Conservation (phyloP, 352 stramenopile genomes). For the Pythium apleroticum region DNA sequence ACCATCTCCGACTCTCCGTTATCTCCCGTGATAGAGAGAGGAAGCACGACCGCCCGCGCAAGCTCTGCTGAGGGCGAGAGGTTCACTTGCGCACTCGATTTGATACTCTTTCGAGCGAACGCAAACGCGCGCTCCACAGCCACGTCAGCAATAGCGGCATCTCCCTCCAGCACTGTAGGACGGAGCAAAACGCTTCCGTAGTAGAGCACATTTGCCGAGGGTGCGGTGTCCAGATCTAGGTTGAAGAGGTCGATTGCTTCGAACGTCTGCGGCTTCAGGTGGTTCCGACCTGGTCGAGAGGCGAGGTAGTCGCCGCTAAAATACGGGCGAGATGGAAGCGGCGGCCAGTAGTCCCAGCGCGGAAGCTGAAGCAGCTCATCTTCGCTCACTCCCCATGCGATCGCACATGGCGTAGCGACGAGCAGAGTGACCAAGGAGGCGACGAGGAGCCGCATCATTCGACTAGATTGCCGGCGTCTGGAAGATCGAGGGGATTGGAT, state of each 20-base stretch:
- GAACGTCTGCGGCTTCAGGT: conserved; percentile 52
- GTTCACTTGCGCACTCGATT: conserved; percentile 34
- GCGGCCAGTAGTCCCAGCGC: conserved; percentile 73
- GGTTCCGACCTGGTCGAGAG: conserved; percentile 46
- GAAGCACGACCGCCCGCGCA: conserved; percentile 34
- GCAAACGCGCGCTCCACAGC: conserved; percentile 48
- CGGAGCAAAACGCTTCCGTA: conserved; percentile 65
- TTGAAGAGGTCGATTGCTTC: conserved; percentile 61
- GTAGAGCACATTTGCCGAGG: conserved; percentile 38
- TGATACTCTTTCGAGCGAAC: conserved; percentile 41
- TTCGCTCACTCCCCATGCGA: not conserved
- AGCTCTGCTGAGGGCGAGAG: conserved; percentile 43
- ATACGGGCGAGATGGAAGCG: conserved; percentile 35
- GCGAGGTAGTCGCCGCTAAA: conserved; percentile 65
- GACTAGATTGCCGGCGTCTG: not conserved
- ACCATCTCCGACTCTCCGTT: conserved; percentile 65
- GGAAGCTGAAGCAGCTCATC: conserved; percentile 11
- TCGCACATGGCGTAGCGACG: not conserved
- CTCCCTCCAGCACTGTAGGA: conserved; percentile 33
- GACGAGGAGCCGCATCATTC: not conserved
- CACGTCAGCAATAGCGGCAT: conserved; percentile 30
- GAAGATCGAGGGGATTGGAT: not conserved
- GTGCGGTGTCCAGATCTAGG: conserved; percentile 22
- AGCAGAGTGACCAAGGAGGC: conserved; percentile 1
- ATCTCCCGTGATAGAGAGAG: conserved; percentile 62